Base-by-base conservation (phyloP, 1,284 basidiomycete genomes). In the Clitocybe nebularis region DNA sequence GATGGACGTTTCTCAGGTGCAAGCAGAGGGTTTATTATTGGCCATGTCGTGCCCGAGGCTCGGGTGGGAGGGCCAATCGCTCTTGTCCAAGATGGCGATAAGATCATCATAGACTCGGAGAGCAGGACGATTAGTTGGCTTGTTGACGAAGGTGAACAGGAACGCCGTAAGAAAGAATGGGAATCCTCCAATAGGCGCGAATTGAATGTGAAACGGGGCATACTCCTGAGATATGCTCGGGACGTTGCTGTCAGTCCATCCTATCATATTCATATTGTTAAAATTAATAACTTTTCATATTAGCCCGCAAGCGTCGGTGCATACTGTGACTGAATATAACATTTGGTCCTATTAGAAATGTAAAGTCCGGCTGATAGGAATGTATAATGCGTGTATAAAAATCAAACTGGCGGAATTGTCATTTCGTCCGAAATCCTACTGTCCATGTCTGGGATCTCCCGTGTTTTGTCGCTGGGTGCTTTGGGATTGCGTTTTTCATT, bases 1-100 rank as follows among this genome's bases (percentile, higher is more conserved):
- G 95, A 99, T 63, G 95, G 95, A 34, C 81, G 95, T 30, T 99
- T 99, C 76, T 93, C 89, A 21, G 95, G 94, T 29, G 74, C 74
- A 6, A 73, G 70, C 47, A 64, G 69, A 39, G 74, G 74, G 5
- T 76, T 76, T 49, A 76, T 76, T 45, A 67, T 69, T 66, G 90
- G 91, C 4, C 93, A 96, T 55, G 89, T 94, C 36, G 89, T 92
- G 1, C 95, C 95, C 16, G 90, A 94, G 66, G 91, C 92, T n/a
- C 81, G 82, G 41, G 73, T 89, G 32, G 95, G 95, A 47, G 95
- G 95, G 2, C 93, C 95, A 7, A 98, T 99, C 57, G 95, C 90
- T 8, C 81, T 99, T 13, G 88, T 97, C 29, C 69, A 87, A 58
- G 94, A 98, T 57, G 96, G 94, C 3, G 95, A 99, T 60, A 74